phyloP scores from a whole-genome alignment of 1,284 basidiomycete species.

The Tilletiaria anomala region DNA sequence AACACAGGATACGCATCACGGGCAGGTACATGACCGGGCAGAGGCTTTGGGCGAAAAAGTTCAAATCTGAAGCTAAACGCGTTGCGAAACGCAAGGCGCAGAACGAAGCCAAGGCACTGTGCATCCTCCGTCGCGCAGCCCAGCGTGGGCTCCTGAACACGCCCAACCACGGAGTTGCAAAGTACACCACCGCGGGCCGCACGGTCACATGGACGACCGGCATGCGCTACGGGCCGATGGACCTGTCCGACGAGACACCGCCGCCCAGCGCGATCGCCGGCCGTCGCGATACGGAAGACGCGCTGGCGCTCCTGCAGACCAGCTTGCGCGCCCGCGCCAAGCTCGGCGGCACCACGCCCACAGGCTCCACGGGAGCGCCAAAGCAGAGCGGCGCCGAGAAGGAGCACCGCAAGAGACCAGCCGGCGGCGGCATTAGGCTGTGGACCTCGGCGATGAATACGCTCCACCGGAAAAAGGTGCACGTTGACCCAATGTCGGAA shows the following conservation, averaged over 20 bases:
- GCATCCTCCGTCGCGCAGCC: conserved; percentile 9
- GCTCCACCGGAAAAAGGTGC: too few species aligned
- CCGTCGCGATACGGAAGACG: conserved; percentile 13
- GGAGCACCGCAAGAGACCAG: too few species aligned
- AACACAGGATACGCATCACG: too few species aligned
- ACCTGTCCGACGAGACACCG: conserved; percentile 18
- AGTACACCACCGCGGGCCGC: not conserved
- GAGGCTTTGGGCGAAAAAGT: conserved; percentile 2
- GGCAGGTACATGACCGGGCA: conserved; percentile 23
- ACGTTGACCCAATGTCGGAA: too few species aligned
- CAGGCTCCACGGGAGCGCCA: too few species aligned
- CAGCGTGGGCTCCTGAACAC: conserved; percentile 9
- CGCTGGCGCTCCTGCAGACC: not conserved
- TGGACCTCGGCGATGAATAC: too few species aligned
- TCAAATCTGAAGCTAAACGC: not conserved
- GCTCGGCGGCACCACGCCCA: too few species aligned
- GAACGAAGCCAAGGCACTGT: conserved; percentile 5
- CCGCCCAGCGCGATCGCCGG: conserved; percentile 26
- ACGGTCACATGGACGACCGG: not conserved
- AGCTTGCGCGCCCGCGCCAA: too few species aligned
- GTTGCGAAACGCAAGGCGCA: too few species aligned
- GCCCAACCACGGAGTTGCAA: too few species aligned
- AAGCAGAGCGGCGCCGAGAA: too few species aligned
- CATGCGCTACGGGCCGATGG: conserved; percentile 5
- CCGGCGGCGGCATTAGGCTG: too few species aligned